Conservation (phyloP, 2,329 filamentous ascomycete genomes). For the Aspergillus puulaauensis region DNA sequence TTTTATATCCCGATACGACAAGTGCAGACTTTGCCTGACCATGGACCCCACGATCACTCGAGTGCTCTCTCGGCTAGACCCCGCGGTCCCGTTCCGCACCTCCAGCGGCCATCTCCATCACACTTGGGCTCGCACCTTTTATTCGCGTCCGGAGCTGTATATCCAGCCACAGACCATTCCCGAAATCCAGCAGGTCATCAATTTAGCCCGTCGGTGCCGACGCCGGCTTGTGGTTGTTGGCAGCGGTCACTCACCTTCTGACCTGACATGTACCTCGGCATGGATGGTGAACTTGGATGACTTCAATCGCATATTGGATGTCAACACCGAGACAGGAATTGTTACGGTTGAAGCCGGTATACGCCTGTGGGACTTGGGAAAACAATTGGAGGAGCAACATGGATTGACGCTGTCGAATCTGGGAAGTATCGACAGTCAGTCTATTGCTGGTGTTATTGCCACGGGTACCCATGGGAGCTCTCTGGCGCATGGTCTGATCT, state of each 20-base stretch:
- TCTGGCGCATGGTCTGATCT: constrained; percentile 77
- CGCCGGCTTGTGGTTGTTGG: constrained; percentile 83
- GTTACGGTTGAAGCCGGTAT: constrained; percentile 88
- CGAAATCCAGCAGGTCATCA: constrained; percentile 82
- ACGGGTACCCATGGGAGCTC: constrained; percentile 94
- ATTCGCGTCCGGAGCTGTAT: constrained; percentile 85
- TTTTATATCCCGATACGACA: background rate
- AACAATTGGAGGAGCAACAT: constrained; percentile 64
- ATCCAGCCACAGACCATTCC: constrained; percentile 75
- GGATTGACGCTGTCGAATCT: constrained; percentile 87
- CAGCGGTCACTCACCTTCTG: constrained; percentile 86
- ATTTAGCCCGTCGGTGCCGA: constrained; percentile 75
- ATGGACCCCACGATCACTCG: constrained; percentile 50
- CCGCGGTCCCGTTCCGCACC: constrained; percentile 73
- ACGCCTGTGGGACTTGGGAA: constrained; percentile 71
- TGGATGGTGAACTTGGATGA: constrained; percentile 95
- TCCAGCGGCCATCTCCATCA: constrained; percentile 71
- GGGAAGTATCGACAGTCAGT: constrained; percentile 93
- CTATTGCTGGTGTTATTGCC: constrained; percentile 84
- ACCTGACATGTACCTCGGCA: constrained; percentile 86
- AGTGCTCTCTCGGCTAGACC: constrained; percentile 60
- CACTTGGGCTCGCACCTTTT: constrained; percentile 94
- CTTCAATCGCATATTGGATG: constrained; percentile 68
- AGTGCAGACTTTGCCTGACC: constrained; percentile 4
- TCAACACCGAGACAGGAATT: constrained; percentile 65